Evolutionary conservation across 495 filamentous ascomycete genomes (phyloP).

Genomic region (Hypoxylon crocopeplum): DNA sequence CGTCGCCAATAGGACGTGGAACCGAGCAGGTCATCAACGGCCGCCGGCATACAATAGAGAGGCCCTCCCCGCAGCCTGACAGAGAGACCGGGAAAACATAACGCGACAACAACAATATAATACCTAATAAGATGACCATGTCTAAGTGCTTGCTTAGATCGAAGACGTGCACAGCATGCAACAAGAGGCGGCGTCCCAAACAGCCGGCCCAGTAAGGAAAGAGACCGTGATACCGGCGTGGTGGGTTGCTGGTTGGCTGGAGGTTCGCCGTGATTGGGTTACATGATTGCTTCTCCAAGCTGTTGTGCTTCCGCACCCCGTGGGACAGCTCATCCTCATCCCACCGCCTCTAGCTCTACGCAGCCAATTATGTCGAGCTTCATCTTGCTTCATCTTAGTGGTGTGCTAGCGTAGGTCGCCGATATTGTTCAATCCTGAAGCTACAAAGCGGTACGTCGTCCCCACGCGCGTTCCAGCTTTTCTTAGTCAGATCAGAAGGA

Average conservation of each 20-base stretch:
- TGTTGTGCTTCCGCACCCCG: constrained; percentile 38
- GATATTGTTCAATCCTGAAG: constrained; percentile 25
- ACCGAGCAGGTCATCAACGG: constrained; percentile 31
- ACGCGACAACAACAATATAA: constrained; percentile 19
- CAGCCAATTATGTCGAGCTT: constrained; percentile 26
- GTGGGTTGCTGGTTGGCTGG: constrained; percentile 28
- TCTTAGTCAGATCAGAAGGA: neutral
- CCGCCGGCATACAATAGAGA: constrained; percentile 25
- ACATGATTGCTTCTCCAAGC: constrained; percentile 33
- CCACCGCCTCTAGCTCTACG: constrained; percentile 29
- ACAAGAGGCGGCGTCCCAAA: constrained; percentile 31
- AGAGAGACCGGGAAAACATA: constrained; percentile 13
- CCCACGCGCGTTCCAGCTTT: constrained; percentile 3
- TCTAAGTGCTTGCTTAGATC: constrained; percentile 13
- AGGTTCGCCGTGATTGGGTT: constrained; percentile 28
- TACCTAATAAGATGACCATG: constrained; percentile 8
- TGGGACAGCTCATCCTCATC: constrained; percentile 37
- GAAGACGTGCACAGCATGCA: constrained; percentile 24
- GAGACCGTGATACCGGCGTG: constrained; percentile 31
- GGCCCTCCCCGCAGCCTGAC: constrained; percentile 9
- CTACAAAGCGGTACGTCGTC: constrained; percentile 7
- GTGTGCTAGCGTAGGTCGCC: constrained; percentile 24
- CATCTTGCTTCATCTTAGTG: constrained; percentile 37
- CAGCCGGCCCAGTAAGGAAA: constrained; percentile 29
- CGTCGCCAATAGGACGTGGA: constrained; percentile 15